Evolutionary conservation across 441 rosid genomes (phyloP), one percentile per base, ranked within the genome.

Genomic region (Dalechampia spathulata): DNA sequence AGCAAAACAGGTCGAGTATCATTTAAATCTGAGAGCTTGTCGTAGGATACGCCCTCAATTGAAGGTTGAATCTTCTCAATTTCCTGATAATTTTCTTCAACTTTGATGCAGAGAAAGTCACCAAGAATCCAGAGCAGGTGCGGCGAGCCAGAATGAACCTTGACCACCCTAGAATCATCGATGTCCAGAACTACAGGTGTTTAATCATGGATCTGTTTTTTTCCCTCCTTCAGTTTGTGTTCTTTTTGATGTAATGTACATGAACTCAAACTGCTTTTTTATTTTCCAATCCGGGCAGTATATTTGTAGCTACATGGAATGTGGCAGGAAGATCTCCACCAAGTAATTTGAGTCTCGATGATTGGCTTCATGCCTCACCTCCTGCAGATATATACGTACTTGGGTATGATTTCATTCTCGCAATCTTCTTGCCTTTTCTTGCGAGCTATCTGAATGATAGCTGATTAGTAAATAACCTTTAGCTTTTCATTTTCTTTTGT

Each of bases 371-470:
- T 46, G 82, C 97, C 5, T 77, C 96, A 46, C 85, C 95, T 56
- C 95, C 99, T 30, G 96, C 99, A 2, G 99, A 89, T 69, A 92
- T 92, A 28, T 92, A 92, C 53, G 96, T 92, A 40, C 86, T 92
- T 13, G 98, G 99, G 99, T 92, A 81, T 62, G 36, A 52, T 52
- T 66, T 49, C 1, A n/a, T 7, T 14, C 53, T 55, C 28, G 27
- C 22, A n/a, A 15, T 49, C 49, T 57, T 60, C 53, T 30, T n/a
- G 41, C 20, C 9, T 66, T 44, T 55, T 34, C 5, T 45, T 26
- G n/a, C 6, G 15, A 49, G 17, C 23, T 43, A n/a, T 13, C 50
- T 20, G 28, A 32, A 30, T 52, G 45, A 32, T 20, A 40, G 20
- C n/a, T n/a, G n/a, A n/a, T n/a, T n/a, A n/a, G n/a, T n/a, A n/a